Percentiles rank a stretch among this genome's conserved stretches.
phyloP scores from a whole-genome alignment of 805 yeast genomes.

The Dipodascus albidus region DNA sequence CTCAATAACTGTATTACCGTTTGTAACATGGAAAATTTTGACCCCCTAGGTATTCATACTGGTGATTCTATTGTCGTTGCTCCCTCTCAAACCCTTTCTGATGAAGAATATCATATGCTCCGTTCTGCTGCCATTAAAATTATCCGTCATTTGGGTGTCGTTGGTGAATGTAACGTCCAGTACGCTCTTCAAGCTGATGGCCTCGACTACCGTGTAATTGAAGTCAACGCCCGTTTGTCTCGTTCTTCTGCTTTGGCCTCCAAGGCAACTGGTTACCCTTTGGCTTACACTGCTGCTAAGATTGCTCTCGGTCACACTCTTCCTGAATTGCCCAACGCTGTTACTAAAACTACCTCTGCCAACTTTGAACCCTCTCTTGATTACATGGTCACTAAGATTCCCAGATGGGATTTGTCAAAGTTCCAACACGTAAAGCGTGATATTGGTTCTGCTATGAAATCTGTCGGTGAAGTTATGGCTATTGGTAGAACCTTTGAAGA shows the following conservation, averaged over 20 bases:
- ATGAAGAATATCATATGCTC: slow-evolving; percentile 96
- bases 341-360: slow-evolving; percentile 91
- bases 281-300: slow-evolving; percentile 97
- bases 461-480: slow-evolving; percentile 99
- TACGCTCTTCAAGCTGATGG: slow-evolving; percentile 95
- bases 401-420: slow-evolving; percentile 95
- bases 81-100: slow-evolving; percentile 94
- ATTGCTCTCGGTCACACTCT: slow-evolving; percentile 89
- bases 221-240: slow-evolving; percentile 93
- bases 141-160: slow-evolving; percentile 95
- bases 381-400: slow-evolving; percentile 93
- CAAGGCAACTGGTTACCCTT: slow-evolving; percentile 97
- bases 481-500: slow-evolving; percentile 97
- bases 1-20: slow-evolving; percentile 97
- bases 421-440: slow-evolving; percentile 91
- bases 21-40: slow-evolving; percentile 98
- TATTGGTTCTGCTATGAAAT: slow-evolving; percentile 93
- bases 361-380: slow-evolving; percentile 95
- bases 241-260: slow-evolving; percentile 97
- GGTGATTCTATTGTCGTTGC: slow-evolving; percentile 99
- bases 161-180: slow-evolving; percentile 98
- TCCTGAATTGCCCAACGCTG: slow-evolving; percentile 93
- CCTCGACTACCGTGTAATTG: slow-evolving; percentile 90
- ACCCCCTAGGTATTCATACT: slow-evolving; percentile 95
- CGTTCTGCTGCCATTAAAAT: slow-evolving; percentile 96